phyloP scores from a whole-genome alignment of 2,329 filamentous ascomycete species.

The Colletotrichum spinosum region DNA sequence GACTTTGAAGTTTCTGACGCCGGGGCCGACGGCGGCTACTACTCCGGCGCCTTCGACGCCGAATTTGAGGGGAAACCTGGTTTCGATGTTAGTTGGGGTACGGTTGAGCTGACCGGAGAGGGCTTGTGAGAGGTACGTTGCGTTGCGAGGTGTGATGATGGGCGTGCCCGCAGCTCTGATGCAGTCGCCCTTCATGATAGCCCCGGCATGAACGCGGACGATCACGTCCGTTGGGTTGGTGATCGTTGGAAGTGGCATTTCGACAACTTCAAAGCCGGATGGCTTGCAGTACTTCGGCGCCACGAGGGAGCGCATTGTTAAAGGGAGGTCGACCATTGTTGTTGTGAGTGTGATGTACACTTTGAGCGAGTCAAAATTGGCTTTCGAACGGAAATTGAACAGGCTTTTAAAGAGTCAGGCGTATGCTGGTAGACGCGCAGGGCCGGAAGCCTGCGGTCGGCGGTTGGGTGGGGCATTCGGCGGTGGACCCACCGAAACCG shows the following conservation, averaged over 20 bases:
- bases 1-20: constrained; percentile 16
- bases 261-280: constrained; percentile 51
- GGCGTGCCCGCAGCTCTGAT: constrained; percentile 41
- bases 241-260: constrained; percentile 59
- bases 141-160: constrained; percentile 36
- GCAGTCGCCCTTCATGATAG: constrained; percentile 51
- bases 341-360: background rate
- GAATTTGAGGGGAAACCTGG: constrained; percentile 42
- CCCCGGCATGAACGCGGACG: constrained; percentile 51
- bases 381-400: background rate
- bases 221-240: constrained; percentile 56
- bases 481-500: constrained; percentile 25
- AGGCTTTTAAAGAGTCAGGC: background rate
- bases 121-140: background rate
- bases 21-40: constrained; percentile 2
- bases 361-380: background rate
- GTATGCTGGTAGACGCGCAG: background rate
- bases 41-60: constrained; percentile 25
- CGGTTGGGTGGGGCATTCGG: constrained; percentile 24
- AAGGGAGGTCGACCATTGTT: constrained; percentile 46
- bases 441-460: constrained; percentile 9
- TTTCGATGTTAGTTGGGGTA: background rate
- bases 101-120: too few species aligned
- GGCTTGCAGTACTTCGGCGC: constrained; percentile 54
- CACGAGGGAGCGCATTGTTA: constrained; percentile 57